Base-by-base conservation (phyloP, 169 alveolate species). In the Hepatocystis sp. region DNA sequence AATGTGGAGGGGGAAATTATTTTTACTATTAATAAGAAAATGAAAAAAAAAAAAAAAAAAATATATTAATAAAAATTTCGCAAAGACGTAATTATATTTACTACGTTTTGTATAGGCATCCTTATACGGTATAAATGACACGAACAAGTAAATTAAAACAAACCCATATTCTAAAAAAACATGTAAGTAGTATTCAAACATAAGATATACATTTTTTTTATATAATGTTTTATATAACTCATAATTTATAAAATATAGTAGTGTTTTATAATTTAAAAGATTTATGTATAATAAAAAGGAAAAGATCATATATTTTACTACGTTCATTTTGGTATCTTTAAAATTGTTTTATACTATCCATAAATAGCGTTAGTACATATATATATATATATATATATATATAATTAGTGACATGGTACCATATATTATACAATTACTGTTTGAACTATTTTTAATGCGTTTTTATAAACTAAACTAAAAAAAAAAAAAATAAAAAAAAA, bases 21-120 rank as follows among this genome's bases (percentile, higher is more conserved):
- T 71, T 10, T n/a, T 34, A 4, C 55, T 7, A 46, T 71, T 71
- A 47, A 71, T 19, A 32, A 58, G 0, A 58, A 56, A 71, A 63
- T 71, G 86, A 13, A 71, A 28, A 10, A 71, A 36, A 49, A 71
- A 71, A 17, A 71, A 71, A 8, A 71, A 56, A 71, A 71, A 71
- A 25, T 56, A 71, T 23, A 71, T 15, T 30, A 71, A 49, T 23
- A 71, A 40, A 34, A 42, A 36, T 71, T 71, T 71, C 4, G 86
- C 86, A 44, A 71, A 71, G 4, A 71, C 21, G 36, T 71, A 71
- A 58, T 71, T 71, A 2, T n/a, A 46, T 46, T 58, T 42, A 19
- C 76, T 71, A 32, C 64, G 76, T 15, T 71, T 71, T 49, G 42
- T 5, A 39, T 71, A 71, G 4, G 44, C 86, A 71, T 71, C 44